These are phyloP conservation scores for Aphanomyces astaci DNA, from an alignment of 352 stramenopile genomes.

Conservation along the genomic window DNA sequence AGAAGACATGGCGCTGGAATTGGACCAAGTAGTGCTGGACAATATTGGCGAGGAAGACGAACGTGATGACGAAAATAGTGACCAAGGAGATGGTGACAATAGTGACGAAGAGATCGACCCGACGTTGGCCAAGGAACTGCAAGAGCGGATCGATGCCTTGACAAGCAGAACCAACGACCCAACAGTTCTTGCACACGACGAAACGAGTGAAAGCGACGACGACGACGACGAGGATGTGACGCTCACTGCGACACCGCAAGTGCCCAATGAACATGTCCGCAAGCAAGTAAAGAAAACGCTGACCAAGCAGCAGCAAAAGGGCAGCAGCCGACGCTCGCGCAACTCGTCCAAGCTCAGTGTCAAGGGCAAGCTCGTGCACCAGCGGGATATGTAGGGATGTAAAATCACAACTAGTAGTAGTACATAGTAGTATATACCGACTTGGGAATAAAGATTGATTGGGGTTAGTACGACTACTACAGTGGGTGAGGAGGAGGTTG, in stretches of 20 bases:
- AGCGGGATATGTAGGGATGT: neutral
- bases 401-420: constrained; percentile 69
- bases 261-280: constrained; percentile 31
- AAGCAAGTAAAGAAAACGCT: constrained; percentile 58
- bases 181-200: constrained; percentile 8
- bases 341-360: constrained; percentile 81
- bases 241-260: constrained; percentile 14
- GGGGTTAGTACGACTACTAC: neutral
- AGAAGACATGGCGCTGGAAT: constrained; percentile 63
- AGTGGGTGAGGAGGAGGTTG: too few species aligned
- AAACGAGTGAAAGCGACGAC: constrained; percentile 29
- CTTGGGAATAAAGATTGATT: constrained; percentile 12
- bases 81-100: constrained; percentile 45
- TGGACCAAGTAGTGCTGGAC: constrained; percentile 27
- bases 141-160: constrained; percentile 25
- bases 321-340: constrained; percentile 53
- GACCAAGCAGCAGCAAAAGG: constrained; percentile 43
- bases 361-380: constrained; percentile 74
- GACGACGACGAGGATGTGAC: constrained; percentile 31
- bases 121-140: constrained; percentile 26
- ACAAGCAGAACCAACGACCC: constrained; percentile 10
- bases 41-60: constrained; percentile 24
- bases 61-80: constrained; percentile 34
- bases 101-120: constrained; percentile 28
- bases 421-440: constrained; percentile 28